phyloP scores from a whole-genome alignment of 306 rosid genomes.

The Dalbergia oliveri region DNA sequence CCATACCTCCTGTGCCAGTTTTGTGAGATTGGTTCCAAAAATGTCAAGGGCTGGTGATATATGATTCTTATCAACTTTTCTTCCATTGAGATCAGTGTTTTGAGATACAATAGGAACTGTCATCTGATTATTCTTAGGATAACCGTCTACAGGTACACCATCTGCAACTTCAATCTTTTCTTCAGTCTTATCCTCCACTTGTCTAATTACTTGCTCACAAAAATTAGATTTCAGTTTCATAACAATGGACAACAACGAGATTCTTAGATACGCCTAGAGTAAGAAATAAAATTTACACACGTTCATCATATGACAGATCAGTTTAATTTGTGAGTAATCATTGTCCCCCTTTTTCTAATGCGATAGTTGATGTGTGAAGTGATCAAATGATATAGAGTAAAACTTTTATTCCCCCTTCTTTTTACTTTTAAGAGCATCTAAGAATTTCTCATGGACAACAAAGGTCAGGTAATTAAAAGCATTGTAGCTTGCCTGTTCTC shows the following conservation, averaged over 20 bases:
- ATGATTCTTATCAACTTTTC: slow-evolving; percentile 59
- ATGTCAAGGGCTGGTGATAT: slow-evolving; percentile 68
- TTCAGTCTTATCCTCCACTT: slow-evolving; percentile 44
- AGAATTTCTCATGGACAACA: background rate
- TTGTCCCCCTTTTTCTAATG: too few relatives aligned
- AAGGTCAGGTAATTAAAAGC: background rate
- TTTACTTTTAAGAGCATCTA: too few relatives aligned
- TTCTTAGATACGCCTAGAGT: too few relatives aligned
- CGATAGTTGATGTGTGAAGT: too few relatives aligned
- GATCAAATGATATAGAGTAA: too few relatives aligned
- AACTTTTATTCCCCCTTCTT: too few relatives aligned
- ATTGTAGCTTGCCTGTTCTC: slow-evolving; percentile 66
- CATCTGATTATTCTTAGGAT: slow-evolving; percentile 15
- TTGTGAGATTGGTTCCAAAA: slow-evolving; percentile 73
- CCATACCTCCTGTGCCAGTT: slow-evolving; percentile 74
- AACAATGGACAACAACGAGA: background rate
- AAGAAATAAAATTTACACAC: too few relatives aligned
- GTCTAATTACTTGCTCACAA: slow-evolving; percentile 63
- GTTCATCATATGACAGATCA: too few relatives aligned
- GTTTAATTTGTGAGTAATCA: too few relatives aligned
- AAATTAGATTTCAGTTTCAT: slow-evolving; percentile 7
- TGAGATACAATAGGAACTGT: background rate
- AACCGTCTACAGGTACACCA: background rate
- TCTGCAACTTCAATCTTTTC: background rate
- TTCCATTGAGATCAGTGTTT: slow-evolving; percentile 50